phyloP scores from a whole-genome alignment of 371 early-diverging fungal species.

The Cokeromyces recurvatus region DNA sequence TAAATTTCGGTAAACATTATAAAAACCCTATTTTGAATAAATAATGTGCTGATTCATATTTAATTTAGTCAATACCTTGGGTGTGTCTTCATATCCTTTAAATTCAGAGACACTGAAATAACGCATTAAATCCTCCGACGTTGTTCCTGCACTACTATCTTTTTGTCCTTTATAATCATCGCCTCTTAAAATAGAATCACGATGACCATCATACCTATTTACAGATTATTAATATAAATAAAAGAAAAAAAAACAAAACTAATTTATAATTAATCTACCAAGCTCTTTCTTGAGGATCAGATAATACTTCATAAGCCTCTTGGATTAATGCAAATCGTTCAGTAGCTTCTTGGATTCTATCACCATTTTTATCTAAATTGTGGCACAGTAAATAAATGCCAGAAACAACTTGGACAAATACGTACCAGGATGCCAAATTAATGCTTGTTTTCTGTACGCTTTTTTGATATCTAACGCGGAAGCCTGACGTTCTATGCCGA shows the following conservation, averaged over 20 bases:
- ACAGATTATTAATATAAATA: too few relatives aligned
- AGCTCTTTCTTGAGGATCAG: slow-evolving; percentile 85
- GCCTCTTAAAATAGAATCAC: slow-evolving; percentile 78
- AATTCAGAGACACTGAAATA: slow-evolving; percentile 65
- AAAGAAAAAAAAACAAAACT: background rate
- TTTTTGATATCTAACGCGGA: slow-evolving; percentile 80
- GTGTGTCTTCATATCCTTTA: slow-evolving; percentile 61
- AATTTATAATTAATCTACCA: slow-evolving; percentile 71
- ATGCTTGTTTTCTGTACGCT: slow-evolving; percentile 81
- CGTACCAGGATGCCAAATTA: slow-evolving; percentile 86
- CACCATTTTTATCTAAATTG: slow-evolving; percentile 80
- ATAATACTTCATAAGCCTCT: slow-evolving; percentile 86
- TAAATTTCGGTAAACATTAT: slow-evolving; percentile 68
- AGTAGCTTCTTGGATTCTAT: slow-evolving; percentile 80
- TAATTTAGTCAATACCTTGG: slow-evolving; percentile 27
- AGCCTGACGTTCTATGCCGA: slow-evolving; percentile 74
- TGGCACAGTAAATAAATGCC: too few relatives aligned
- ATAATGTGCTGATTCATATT: background rate
- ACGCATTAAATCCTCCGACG: slow-evolving; percentile 62
- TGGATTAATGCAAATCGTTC: slow-evolving; percentile 81
- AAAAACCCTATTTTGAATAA: slow-evolving; percentile 62
- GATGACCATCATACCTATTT: slow-evolving; percentile 73
- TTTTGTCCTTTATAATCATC: slow-evolving; percentile 37
- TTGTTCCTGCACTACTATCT: slow-evolving; percentile 47
- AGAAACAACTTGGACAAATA: too few relatives aligned